Percentiles rank a stretch among this genome's conserved stretches.
Evolutionary conservation across 2,329 filamentous ascomycete genomes (phyloP).

Genomic region (Penicillium occitanis): DNA sequence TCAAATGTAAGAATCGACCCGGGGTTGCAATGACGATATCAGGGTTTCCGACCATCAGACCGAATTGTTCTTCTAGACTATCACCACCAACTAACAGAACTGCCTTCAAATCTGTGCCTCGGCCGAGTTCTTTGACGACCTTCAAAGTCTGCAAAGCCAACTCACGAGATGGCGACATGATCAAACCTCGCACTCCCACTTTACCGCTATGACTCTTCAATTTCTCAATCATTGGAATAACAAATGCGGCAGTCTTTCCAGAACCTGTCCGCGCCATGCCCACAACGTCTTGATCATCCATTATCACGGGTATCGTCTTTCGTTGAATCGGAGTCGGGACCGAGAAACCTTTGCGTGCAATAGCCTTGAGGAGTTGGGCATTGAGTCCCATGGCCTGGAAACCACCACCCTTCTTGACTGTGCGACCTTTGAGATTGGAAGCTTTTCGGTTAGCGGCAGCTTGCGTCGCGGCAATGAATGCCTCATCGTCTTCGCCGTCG

Average conservation of each 20-base stretch:
- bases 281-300: slow-evolving; percentile 92
- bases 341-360: slow-evolving; percentile 89
- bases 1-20: slow-evolving; percentile 91
- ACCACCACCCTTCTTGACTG: slow-evolving; percentile 90
- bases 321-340: slow-evolving; percentile 97
- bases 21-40: slow-evolving; percentile 98
- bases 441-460: slow-evolving; percentile 84
- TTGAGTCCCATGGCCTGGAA: slow-evolving; percentile 95
- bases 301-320: slow-evolving; percentile 88
- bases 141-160: slow-evolving; percentile 92
- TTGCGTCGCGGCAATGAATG: slow-evolving; percentile 86
- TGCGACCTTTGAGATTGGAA: slow-evolving; percentile 76
- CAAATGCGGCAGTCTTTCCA: slow-evolving; percentile 96
- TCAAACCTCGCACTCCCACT: slow-evolving; percentile 80
- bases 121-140: slow-evolving; percentile 90
- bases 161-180: slow-evolving; percentile 90
- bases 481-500: slow-evolving; percentile 64
- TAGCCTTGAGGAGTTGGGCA: slow-evolving; percentile 80
- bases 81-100: slow-evolving; percentile 92
- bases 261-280: slow-evolving; percentile 99
- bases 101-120: slow-evolving; percentile 87
- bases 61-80: slow-evolving; percentile 92
- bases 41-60: slow-evolving; percentile 87
- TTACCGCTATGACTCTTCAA: slow-evolving; percentile 83
- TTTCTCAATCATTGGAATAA: slow-evolving; percentile 96